These are phyloP conservation scores for Annulohypoxylon stygium DNA, from an alignment of 495 filamentous ascomycete genomes.

Conservation along the genomic window DNA sequence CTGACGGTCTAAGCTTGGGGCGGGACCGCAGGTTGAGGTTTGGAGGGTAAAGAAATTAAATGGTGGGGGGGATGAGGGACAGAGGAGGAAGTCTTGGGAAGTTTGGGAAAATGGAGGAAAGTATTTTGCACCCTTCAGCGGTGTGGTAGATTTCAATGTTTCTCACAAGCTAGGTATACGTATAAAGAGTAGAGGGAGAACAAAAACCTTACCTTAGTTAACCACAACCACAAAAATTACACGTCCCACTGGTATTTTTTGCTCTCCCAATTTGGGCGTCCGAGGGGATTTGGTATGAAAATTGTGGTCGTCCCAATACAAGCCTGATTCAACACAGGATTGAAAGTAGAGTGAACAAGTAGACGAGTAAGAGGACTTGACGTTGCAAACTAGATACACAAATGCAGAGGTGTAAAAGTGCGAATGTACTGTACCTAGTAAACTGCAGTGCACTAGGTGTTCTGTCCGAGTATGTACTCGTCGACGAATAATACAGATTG, in stretches of 20 bases:
- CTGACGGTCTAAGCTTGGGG: slow-evolving; percentile 13
- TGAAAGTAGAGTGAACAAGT: slow-evolving; percentile 18
- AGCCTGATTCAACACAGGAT: slow-evolving; percentile 15
- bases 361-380: not conserved
- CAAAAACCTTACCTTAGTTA: slow-evolving; percentile 14
- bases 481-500: slow-evolving; percentile 6
- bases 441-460: not conserved
- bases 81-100: not conserved
- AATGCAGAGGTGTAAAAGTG: not conserved
- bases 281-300: not conserved
- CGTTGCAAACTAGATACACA: slow-evolving; percentile 19
- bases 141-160: slow-evolving; percentile 26
- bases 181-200: slow-evolving; percentile 14
- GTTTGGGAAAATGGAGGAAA: slow-evolving; percentile 27
- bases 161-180: slow-evolving; percentile 10
- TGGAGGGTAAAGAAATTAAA: slow-evolving; percentile 22
- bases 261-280: not conserved
- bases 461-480: not conserved
- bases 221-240: slow-evolving; percentile 20
- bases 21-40: not conserved
- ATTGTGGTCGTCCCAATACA: slow-evolving; percentile 1
- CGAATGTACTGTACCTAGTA: slow-evolving; percentile 11
- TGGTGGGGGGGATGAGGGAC: not conserved
- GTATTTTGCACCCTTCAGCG: slow-evolving; percentile 36
- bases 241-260: slow-evolving; percentile 27